Evolutionary conservation across 352 stramenopile genomes (phyloP).

Genomic region (Phytophthora megakarya): DNA sequence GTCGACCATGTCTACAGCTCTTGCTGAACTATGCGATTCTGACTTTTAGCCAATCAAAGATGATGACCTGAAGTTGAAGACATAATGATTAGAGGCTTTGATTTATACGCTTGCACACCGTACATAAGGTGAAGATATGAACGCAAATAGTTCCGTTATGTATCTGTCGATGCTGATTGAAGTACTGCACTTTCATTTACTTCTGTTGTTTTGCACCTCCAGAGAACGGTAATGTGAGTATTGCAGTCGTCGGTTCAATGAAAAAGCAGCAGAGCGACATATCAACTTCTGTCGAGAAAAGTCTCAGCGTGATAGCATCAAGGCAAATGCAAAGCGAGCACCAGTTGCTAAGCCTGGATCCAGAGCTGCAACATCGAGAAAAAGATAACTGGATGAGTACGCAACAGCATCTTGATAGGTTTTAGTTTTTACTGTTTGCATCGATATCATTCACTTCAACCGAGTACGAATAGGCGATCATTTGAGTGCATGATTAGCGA

Average conservation of each 20-base stretch:
- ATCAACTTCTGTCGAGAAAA: slow-evolving; percentile 93
- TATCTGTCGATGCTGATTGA: no score
- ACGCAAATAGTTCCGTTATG: no score
- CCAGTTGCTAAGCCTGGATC: slow-evolving; percentile 41
- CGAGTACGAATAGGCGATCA: slow-evolving; percentile 64
- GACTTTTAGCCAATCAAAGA: slow-evolving; percentile 19
- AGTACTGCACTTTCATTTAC: no score
- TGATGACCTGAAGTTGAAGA: no score
- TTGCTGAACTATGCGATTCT: not conserved
- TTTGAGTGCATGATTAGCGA: slow-evolving; percentile 52
- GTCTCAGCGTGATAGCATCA: slow-evolving; percentile 57
- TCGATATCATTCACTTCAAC: slow-evolving; percentile 22
- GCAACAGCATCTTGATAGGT: not conserved
- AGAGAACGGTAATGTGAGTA: slow-evolving; percentile 93
- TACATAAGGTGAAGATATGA: no score
- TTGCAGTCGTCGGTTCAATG: slow-evolving; percentile 92
- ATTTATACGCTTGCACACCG: no score
- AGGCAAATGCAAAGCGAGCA: slow-evolving; percentile 46
- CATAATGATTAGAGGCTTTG: no score
- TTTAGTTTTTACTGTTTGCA: not conserved
- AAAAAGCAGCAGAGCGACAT: slow-evolving; percentile 90
- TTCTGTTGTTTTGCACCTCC: no score
- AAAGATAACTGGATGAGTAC: slow-evolving; percentile 39
- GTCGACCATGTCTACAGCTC: not conserved
- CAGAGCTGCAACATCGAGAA: slow-evolving; percentile 41